Evolutionary conservation across 2,329 filamentous ascomycete genomes (phyloP).

Genomic region (Helotiales sp.): DNA sequence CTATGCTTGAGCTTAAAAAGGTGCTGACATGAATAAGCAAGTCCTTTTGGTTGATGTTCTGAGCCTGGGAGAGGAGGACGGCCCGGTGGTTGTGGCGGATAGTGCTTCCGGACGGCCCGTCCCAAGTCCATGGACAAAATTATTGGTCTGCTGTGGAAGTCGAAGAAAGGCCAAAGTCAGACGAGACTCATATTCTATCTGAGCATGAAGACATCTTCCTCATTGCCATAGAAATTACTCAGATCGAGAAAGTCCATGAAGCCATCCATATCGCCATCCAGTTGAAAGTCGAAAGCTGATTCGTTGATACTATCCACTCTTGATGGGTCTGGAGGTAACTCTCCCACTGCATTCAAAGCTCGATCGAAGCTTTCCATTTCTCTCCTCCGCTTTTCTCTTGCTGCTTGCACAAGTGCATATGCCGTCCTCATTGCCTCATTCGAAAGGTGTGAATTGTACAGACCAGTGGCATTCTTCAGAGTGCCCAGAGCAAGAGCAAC

Average conservation of each 20-base stretch:
- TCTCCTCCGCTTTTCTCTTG: conserved; percentile 17
- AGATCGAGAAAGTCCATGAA: not conserved
- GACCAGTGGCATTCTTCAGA: conserved; percentile 15
- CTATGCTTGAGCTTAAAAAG: not conserved
- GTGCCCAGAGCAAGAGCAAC: conserved; percentile 20
- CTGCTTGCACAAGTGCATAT: conserved; percentile 23
- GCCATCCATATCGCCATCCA: conserved; percentile 7
- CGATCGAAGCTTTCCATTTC: conserved; percentile 23
- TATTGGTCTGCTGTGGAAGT: no score
- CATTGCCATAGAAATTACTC: not conserved
- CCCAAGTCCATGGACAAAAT: no score
- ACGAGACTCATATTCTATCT: not conserved
- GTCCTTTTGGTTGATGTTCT: not conserved
- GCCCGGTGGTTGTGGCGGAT: no score
- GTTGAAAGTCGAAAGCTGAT: conserved; percentile 7
- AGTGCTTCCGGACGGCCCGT: not conserved
- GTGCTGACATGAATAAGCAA: not conserved
- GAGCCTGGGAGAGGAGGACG: not conserved
- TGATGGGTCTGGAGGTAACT: not conserved
- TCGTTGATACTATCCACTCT: not conserved
- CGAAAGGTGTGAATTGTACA: conserved; percentile 20
- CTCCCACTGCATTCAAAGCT: conserved; percentile 9
- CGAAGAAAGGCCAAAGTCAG: not conserved
- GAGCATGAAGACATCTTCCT: not conserved
- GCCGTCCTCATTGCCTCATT: conserved; percentile 27